A percentile compares a stretch with the other conserved stretches of the same genome.
phyloP scores from a whole-genome alignment of 1,284 basidiomycete genomes.

The Phenoliferia sp. region DNA sequence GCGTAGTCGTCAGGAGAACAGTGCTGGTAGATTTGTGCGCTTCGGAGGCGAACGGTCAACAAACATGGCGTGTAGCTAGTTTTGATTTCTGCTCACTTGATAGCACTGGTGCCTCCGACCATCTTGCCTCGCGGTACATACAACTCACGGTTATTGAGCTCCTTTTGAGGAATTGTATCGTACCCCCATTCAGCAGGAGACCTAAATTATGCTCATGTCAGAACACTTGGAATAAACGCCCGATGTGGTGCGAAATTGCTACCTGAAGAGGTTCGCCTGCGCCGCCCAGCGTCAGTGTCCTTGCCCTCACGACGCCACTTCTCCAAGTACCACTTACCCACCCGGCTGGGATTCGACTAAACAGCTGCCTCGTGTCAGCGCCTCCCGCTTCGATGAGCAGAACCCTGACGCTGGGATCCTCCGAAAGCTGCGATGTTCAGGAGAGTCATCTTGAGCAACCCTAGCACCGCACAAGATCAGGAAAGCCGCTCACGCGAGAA shows the following conservation, averaged over 20 bases:
- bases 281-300: background rate
- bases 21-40: conserved; percentile 33
- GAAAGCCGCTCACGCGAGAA: background rate
- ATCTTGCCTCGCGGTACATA: conserved; percentile 43
- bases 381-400: conserved; percentile 24
- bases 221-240: too few species aligned
- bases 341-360: conserved; percentile 15
- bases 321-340: conserved; percentile 10
- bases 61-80: background rate
- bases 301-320: background rate
- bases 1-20: conserved; percentile 42
- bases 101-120: conserved; percentile 42
- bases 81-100: conserved; percentile 21
- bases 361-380: conserved; percentile 20
- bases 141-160: conserved; percentile 33
- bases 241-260: background rate
- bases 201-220: background rate
- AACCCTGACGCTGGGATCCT: conserved; percentile 15
- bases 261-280: conserved; percentile 22
- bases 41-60: background rate
- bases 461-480: background rate
- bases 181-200: conserved; percentile 14
- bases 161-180: conserved; percentile 5
- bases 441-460: background rate
- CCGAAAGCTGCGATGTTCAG: conserved; percentile 9